Evolutionary conservation across 176 grass and related monocot species (phyloP).

Genomic region (Cenchrus americanus): DNA sequence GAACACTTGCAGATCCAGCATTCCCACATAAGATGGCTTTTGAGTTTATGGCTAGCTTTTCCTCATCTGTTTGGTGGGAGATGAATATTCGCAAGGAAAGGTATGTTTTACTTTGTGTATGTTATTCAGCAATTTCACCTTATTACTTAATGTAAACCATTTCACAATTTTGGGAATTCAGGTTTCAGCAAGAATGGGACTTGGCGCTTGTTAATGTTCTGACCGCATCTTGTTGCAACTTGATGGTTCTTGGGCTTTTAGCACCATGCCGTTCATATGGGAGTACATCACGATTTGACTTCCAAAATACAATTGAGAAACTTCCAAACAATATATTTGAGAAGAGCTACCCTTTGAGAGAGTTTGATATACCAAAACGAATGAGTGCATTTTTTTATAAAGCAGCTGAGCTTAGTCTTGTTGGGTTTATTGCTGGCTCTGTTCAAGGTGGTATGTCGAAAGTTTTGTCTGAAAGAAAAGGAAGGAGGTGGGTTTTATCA

Average conservation of each 20-base stretch:
- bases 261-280: slow-evolving; percentile 98
- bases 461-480: slow-evolving; percentile 68
- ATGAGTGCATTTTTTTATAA: slow-evolving; percentile 84
- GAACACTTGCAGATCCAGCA: slow-evolving; percentile 92
- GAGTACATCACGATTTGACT: slow-evolving; percentile 83
- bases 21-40: slow-evolving; percentile 90
- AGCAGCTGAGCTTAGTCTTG: slow-evolving; percentile 84
- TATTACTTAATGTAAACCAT: slow-evolving; percentile 36
- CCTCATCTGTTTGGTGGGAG: slow-evolving; percentile 78
- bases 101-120: slow-evolving; percentile 47
- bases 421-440: slow-evolving; percentile 74
- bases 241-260: slow-evolving; percentile 84
- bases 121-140: slow-evolving; percentile 32
- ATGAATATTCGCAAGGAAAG: slow-evolving; percentile 87
- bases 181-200: slow-evolving; percentile 96
- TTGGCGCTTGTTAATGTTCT: slow-evolving; percentile 80
- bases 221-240: slow-evolving; percentile 82
- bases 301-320: slow-evolving; percentile 95
- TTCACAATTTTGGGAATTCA: slow-evolving; percentile 41
- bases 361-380: slow-evolving; percentile 90
- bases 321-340: slow-evolving; percentile 99
- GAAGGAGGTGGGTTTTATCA: slow-evolving; percentile 56
- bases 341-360: slow-evolving; percentile 93
- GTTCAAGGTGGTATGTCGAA: slow-evolving; percentile 77
- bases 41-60: slow-evolving; percentile 72